These are phyloP conservation scores for Albugo candida DNA, from an alignment of 352 stramenopile species.

Conservation along the genomic window DNA sequence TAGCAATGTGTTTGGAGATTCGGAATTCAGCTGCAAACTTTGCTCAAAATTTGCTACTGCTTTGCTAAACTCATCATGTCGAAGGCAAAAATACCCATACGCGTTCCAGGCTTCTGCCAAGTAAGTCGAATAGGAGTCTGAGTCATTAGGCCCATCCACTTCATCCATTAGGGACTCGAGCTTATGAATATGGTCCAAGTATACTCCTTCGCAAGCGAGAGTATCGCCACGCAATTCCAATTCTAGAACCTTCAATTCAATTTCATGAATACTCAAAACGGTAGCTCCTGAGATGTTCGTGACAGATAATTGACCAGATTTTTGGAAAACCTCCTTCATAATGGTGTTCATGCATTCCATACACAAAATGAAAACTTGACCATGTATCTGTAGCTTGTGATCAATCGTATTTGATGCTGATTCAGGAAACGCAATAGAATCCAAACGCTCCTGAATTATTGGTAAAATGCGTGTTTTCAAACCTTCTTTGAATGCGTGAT, in stretches of 20 bases:
- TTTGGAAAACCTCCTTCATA: background rate
- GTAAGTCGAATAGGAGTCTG: background rate
- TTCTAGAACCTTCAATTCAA: too few relatives aligned
- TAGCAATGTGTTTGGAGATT: constrained; percentile 16
- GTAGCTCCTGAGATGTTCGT: background rate
- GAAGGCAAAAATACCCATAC: constrained; percentile 39
- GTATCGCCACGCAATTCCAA: too few relatives aligned
- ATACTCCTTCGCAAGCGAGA: too few relatives aligned
- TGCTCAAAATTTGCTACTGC: constrained; percentile 30
- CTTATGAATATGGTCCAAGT: too few relatives aligned
- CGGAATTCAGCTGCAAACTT: constrained; percentile 28
- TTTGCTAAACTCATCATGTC: constrained; percentile 24
- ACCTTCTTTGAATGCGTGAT: constrained; percentile 66
- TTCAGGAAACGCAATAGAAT: constrained; percentile 12
- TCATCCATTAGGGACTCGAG: too few relatives aligned
- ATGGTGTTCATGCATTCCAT: background rate
- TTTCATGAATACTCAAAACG: background rate
- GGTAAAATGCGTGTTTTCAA: constrained; percentile 67
- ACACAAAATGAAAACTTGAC: background rate
- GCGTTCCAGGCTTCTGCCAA: constrained; percentile 27
- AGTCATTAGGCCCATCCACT: background rate
- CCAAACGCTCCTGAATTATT: constrained; percentile 28
- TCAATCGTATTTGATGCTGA: constrained; percentile 4
- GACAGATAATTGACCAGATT: background rate
- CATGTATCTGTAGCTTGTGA: background rate